phyloP scores from a whole-genome alignment of 225 moss, liverwort and hornwort species.

The Bryoerythrophyllum caledonicum region DNA sequence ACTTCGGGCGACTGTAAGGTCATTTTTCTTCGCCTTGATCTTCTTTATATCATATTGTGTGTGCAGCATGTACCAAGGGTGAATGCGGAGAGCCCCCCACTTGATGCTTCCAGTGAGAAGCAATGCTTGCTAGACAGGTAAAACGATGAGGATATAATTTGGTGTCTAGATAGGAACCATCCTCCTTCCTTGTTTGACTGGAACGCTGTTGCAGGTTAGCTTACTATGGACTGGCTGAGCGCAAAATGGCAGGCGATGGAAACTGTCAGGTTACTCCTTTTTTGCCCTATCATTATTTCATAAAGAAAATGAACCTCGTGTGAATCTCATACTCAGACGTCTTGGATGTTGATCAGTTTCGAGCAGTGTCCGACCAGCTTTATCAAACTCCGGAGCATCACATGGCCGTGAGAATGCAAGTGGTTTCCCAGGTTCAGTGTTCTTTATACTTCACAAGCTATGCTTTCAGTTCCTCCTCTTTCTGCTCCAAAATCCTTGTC shows the following conservation, averaged over 20 bases:
- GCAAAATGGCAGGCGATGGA: slow-evolving; percentile 81
- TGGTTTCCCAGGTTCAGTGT: slow-evolving; percentile 31
- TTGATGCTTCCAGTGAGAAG: slow-evolving; percentile 57
- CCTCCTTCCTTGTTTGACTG: not conserved
- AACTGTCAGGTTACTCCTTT: slow-evolving; percentile 75
- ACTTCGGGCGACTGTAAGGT: no score
- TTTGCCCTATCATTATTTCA: not conserved
- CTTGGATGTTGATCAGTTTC: slow-evolving; percentile 37
- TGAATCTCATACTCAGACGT: slow-evolving; percentile 6
- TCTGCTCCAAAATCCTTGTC: not conserved
- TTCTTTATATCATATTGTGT: not conserved
- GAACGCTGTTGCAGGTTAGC: slow-evolving; percentile 39
- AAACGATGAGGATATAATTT: not conserved
- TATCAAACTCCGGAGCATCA: slow-evolving; percentile 37
- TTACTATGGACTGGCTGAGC: slow-evolving; percentile 63
- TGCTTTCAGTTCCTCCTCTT: not conserved
- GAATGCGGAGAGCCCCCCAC: slow-evolving; percentile 61
- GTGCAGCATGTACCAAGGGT: slow-evolving; percentile 80
- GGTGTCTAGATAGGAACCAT: not conserved
- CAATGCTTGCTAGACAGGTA: slow-evolving; percentile 75
- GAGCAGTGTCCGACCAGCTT: slow-evolving; percentile 53
- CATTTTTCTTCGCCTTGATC: slow-evolving; percentile 1
- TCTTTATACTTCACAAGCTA: no score
- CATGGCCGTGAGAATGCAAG: slow-evolving; percentile 35
- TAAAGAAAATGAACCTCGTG: not conserved